Conservation (phyloP, 768 basidiomycete species). For the Obba rivulosa region DNA sequence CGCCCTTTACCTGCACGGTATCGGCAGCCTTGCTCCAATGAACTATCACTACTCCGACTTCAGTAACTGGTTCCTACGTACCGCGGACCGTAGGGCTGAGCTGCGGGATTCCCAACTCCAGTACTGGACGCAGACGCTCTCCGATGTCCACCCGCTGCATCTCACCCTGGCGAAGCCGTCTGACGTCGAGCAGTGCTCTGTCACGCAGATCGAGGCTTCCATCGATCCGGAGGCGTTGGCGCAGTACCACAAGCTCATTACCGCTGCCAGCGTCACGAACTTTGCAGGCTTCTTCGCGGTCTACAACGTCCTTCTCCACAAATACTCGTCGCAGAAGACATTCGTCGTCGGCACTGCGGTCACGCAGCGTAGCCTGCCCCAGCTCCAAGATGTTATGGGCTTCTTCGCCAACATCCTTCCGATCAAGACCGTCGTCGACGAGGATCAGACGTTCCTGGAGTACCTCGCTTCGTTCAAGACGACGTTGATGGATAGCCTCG, state of each 20-base stretch:
- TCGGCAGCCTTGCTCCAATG: constrained; percentile 21
- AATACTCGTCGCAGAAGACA: constrained; percentile 25
- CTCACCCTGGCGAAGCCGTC: constrained; percentile 22
- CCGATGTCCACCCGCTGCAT: constrained; percentile 13
- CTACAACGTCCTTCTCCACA: constrained; percentile 28
- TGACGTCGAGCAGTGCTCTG: constrained; percentile 21
- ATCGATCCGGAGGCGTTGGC: constrained; percentile 12
- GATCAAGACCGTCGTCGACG: constrained; percentile 23
- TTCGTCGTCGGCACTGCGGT: constrained; percentile 26
- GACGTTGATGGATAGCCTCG: constrained; percentile 17
- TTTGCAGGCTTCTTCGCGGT: constrained; percentile 28
- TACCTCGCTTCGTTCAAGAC: constrained; percentile 22
- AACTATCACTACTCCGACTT: constrained; percentile 14
- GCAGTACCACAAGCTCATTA: constrained; percentile 17
- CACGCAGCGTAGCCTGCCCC: constrained; percentile 25
- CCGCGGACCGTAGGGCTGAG: constrained; percentile 23
- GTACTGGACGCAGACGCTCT: constrained; percentile 18
- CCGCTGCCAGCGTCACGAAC: constrained; percentile 15
- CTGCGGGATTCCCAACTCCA: constrained; percentile 21
- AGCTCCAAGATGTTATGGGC: constrained; percentile 22
- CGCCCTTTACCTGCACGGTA: constrained; percentile 22
- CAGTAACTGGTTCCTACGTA: constrained; percentile 22
- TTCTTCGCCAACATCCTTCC: constrained; percentile 28
- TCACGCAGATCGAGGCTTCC: constrained; percentile 22
- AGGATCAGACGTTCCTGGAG: constrained; percentile 19